phyloP scores from a whole-genome alignment of 148 eudicot genomes.

The Pouteria glomerata region DNA sequence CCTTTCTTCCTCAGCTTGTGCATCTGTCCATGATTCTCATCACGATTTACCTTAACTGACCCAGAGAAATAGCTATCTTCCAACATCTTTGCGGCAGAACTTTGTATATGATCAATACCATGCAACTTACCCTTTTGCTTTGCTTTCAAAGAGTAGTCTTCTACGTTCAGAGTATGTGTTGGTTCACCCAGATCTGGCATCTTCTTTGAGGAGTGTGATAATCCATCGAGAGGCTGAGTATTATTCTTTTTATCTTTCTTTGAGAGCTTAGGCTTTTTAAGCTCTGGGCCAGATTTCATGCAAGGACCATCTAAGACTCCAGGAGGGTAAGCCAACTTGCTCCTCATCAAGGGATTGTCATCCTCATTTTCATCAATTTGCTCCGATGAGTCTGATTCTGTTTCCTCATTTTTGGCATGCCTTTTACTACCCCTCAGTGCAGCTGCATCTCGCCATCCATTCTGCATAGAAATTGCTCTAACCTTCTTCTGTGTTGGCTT shows the following conservation, averaged over 20 bases:
- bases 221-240: conserved; percentile 28
- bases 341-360: conserved; percentile 66
- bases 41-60: conserved; percentile 25
- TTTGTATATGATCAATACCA: conserved; percentile 32
- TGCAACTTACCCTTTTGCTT: conserved; percentile 50
- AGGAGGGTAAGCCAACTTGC: conserved; percentile 50
- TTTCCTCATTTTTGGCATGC: conserved; percentile 54
- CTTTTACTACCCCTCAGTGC: conserved; percentile 32
- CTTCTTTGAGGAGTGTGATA: conserved; percentile 32
- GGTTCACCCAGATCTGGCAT: conserved; percentile 31
- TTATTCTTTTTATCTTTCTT: conserved; percentile 37
- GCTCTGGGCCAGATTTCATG: conserved; percentile 26
- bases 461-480: conserved; percentile 29
- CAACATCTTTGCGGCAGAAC: conserved; percentile 20
- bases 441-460: conserved; percentile 41
- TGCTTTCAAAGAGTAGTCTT: conserved; percentile 25
- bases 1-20: conserved; percentile 40
- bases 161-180: conserved; percentile 27
- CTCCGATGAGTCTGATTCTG: conserved; percentile 87
- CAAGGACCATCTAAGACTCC: conserved; percentile 23
- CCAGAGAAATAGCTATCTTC: conserved; percentile 31
- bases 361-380: conserved; percentile 38
- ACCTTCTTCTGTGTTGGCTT: conserved; percentile 37
- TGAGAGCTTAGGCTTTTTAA: conserved; percentile 35
- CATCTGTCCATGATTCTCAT: conserved; percentile 21